Evolutionary conservation across 345 rosid genomes (phyloP), one percentile per base, ranked within the genome.

Genomic region (Gossypium arboreum): DNA sequence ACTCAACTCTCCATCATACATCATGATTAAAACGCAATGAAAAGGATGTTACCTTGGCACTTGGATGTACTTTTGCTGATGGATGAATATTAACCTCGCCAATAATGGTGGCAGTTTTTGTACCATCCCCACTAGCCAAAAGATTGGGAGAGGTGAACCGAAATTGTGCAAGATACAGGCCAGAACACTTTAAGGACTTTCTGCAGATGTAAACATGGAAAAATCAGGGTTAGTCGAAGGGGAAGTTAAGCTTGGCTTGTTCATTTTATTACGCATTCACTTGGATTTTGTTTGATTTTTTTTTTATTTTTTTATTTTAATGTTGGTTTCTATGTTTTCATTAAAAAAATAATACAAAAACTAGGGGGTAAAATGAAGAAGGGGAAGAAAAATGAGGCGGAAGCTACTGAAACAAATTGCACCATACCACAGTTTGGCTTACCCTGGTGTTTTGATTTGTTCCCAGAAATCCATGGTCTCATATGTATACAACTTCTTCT

Each of bases 391-490:
- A 43, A 73, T 24, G 56, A 47, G 12, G 45, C 60, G 29, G 20
- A 60, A 73, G 45, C 73, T 68, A 48, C 68, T 8, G 47, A 17
- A 51, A 41, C 18, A 68, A 66, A 4, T 18, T 18, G 54, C 54
- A 66, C 55, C 11, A n/a, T 39, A 18, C 25, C 24, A 45, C n/a
- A 41, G 63, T 55, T 18, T 24, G 18, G 48, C 85, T 81, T 80
- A 94, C 98, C 98, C 98, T 3, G 98, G 97, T 78, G 98, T 88
- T 80, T 94, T 94, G 39, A 94, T 88, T 83, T 94, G 98, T 83
- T 94, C 98, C 97, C 97, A 94, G 86, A 92, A 92, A 80, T 94
- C 92, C 89, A 78, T 80, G 48, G 98, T 90, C 79, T 94, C 97
- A 20, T 92, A 92, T 74, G 93, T 86, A 71, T 90, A 94, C 2